Evolutionary conservation across 805 yeast species (phyloP).

Genomic region (Candida dendrica): DNA sequence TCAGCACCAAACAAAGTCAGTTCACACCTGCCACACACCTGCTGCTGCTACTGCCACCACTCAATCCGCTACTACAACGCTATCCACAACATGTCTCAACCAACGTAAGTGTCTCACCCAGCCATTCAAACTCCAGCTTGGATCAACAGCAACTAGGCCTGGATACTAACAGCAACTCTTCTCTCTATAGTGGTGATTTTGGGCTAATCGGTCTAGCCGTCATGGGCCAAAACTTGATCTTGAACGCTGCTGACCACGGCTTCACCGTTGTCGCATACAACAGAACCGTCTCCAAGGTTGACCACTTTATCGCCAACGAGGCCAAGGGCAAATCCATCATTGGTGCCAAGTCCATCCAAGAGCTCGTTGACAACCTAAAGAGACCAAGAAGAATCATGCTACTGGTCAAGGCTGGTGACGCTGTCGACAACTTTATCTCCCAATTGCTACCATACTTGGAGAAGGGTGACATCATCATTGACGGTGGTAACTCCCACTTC

Average conservation of each 20-base stretch:
- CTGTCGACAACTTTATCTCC: conserved; percentile 87
- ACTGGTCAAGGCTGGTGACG: conserved; percentile 92
- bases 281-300: conserved; percentile 96
- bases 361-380: conserved; percentile 82
- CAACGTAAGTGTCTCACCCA: conserved; percentile 12
- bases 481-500: conserved; percentile 99
- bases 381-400: conserved; percentile 94
- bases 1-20: not conserved
- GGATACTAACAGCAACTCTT: conserved; percentile 12
- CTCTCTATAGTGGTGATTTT: conserved; percentile 95
- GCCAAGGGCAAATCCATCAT: conserved; percentile 96
- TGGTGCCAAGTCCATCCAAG: conserved; percentile 91
- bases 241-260: conserved; percentile 98
- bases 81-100: conserved; percentile 13
- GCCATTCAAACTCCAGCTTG: too few relatives aligned
- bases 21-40: not conserved
- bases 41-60: not conserved
- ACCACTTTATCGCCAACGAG: conserved; percentile 85
- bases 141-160: not conserved
- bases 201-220: conserved; percentile 99
- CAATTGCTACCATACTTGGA: conserved; percentile 88
- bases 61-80: not conserved
- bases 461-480: conserved; percentile 95
- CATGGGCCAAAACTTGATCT: conserved; percentile 97
- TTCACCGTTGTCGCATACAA: conserved; percentile 96